Evolutionary conservation across 1,139 yeast species (phyloP).

Genomic region (Blastobotrys illinoisensis): DNA sequence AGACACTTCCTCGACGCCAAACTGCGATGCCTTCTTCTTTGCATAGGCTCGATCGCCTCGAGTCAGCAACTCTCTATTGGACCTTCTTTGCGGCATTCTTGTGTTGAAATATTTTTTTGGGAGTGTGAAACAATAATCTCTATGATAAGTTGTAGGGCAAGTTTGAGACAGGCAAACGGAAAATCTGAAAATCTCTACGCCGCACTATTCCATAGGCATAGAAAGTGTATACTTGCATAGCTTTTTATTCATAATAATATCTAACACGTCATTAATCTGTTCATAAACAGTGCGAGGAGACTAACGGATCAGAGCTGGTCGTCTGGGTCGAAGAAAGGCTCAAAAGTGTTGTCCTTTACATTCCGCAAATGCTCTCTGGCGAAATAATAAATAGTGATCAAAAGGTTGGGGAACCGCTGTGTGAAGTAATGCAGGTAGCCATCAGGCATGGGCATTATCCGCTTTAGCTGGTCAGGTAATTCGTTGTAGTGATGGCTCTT

Average conservation of each 20-base stretch:
- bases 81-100: not conserved
- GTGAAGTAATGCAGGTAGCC: conserved; percentile 79
- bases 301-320: not conserved
- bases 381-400: conserved; percentile 69
- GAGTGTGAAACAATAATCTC: not conserved
- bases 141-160: not conserved
- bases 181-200: not conserved
- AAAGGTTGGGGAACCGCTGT: conserved; percentile 64
- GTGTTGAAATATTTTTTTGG: not conserved
- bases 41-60: conserved; percentile 75
- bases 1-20: conserved; percentile 71
- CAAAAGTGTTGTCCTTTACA: not conserved
- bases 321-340: not conserved
- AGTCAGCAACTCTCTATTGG: conserved; percentile 77
- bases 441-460: conserved; percentile 70
- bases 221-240: no score
- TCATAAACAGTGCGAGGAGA: not conserved
- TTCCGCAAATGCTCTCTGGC: conserved; percentile 51
- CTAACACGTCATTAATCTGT: not conserved
- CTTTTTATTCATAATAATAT: not conserved
- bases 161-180: not conserved
- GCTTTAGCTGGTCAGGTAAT: conserved; percentile 55
- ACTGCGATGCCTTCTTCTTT: conserved; percentile 51
- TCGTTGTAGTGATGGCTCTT: conserved; percentile 93
- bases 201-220: not conserved